phyloP scores from a whole-genome alignment of 2,329 filamentous ascomycete species.

The Ilyonectria mors-panacis region DNA sequence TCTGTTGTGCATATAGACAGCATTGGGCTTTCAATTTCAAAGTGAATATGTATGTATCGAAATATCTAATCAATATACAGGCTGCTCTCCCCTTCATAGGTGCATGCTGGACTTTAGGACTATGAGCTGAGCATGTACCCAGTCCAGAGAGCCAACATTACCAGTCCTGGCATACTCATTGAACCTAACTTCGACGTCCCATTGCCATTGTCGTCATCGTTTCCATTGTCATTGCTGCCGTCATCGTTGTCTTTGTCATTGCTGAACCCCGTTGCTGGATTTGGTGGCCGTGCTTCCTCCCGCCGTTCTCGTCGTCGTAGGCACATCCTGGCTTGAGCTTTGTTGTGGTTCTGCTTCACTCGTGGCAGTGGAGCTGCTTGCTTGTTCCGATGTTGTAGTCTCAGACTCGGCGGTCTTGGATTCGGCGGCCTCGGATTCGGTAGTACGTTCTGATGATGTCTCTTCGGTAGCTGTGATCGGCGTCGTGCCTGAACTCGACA shows the following conservation, averaged over 20 bases:
- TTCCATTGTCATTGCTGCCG: no score
- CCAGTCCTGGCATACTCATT: background rate
- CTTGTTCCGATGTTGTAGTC: background rate
- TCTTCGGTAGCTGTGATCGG: background rate
- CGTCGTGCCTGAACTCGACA: background rate
- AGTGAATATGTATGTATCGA: background rate
- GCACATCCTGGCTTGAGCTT: background rate
- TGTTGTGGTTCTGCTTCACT: background rate
- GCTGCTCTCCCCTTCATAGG: background rate
- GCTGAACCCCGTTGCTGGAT: background rate
- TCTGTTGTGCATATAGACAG: background rate
- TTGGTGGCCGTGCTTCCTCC: background rate
- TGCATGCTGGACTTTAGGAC: background rate
- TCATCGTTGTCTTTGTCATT: background rate
- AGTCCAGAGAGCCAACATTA: background rate
- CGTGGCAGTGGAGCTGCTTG: background rate
- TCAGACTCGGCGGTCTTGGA: background rate
- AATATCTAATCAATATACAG: background rate
- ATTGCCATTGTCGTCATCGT: background rate
- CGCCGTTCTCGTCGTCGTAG: background rate
- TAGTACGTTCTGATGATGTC: background rate
- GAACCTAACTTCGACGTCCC: background rate
- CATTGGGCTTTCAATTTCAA: background rate
- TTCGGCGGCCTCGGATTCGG: background rate
- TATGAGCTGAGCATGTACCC: background rate